phyloP scores from a whole-genome alignment of 345 rosid species.

The Eucalyptus regnans region DNA sequence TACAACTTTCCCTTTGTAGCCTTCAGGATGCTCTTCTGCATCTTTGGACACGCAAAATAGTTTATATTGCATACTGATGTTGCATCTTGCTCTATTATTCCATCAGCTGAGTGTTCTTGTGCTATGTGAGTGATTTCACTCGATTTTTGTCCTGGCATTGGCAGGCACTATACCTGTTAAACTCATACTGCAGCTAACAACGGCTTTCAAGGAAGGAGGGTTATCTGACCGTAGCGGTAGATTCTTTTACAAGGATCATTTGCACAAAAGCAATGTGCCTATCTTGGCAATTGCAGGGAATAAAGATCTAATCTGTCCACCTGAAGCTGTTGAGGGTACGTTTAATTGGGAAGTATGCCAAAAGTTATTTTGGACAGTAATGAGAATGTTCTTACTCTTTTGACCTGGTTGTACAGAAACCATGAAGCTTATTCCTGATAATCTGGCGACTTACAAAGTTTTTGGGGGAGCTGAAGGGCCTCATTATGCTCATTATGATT shows the following conservation, averaged over 20 bases:
- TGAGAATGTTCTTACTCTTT: not conserved
- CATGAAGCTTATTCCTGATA: slow-evolving; percentile 35
- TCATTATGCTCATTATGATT: slow-evolving; percentile 72
- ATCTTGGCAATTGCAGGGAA: slow-evolving; percentile 93
- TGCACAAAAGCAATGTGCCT: slow-evolving; percentile 46
- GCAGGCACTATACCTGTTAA: slow-evolving; percentile 91
- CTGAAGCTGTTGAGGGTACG: slow-evolving; percentile 83
- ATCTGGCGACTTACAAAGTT: slow-evolving; percentile 44
- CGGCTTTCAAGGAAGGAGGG: slow-evolving; percentile 83
- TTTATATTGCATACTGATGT: not conserved
- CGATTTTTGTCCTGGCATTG: not conserved
- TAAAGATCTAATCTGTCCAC: slow-evolving; percentile 85
- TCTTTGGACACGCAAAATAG: not conserved
- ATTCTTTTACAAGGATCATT: slow-evolving; percentile 66
- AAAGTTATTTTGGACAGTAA: not conserved
- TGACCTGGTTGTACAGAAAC: slow-evolving; percentile 28
- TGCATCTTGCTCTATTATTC: not conserved
- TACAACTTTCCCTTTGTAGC: not conserved
- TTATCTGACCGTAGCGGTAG: slow-evolving; percentile 69
- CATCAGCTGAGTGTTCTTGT: not conserved
- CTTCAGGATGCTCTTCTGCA: not conserved
- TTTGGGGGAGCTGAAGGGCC: slow-evolving; percentile 55
- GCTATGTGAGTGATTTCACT: not conserved
- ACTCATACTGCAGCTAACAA: slow-evolving; percentile 81
- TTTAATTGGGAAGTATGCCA: not conserved